Evolutionary conservation across 768 basidiomycete genomes (phyloP).

Genomic region (Pisolithus microcarpus): DNA sequence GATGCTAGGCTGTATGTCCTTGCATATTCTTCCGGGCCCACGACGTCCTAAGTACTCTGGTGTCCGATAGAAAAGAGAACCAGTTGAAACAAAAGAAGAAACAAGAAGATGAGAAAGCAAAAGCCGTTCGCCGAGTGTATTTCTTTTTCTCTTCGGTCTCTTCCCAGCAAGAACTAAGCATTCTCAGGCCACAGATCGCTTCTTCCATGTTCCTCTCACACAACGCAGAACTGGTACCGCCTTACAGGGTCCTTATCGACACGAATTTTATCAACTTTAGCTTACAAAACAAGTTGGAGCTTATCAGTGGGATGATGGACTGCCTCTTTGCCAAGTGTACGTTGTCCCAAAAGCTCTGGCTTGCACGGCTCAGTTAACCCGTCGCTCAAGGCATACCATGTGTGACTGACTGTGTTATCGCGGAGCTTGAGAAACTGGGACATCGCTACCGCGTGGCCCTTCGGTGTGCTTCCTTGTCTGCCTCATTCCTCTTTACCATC

Average conservation of each 20-base stretch:
- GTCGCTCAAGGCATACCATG: conserved; percentile 79
- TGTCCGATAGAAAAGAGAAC: conserved; percentile 74
- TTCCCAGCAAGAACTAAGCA: neutral
- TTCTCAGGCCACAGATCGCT: conserved; percentile 68
- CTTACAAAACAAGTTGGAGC: conserved; percentile 94
- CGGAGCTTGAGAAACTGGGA: conserved; percentile 95
- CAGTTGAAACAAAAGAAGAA: conserved; percentile 85
- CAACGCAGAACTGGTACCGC: conserved; percentile 92
- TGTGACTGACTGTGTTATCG: conserved; percentile 99
- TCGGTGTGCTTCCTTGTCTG: conserved; percentile 46
- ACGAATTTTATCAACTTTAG: conserved; percentile 99
- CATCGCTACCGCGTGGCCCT: conserved; percentile 92
- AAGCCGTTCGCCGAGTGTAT: conserved; percentile 72
- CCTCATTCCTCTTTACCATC: neutral
- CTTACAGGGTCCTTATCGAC: conserved; percentile 95
- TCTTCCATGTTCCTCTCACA: conserved; percentile 92
- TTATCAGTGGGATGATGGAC: conserved; percentile 99
- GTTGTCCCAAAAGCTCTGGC: conserved; percentile 13
- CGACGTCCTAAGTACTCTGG: conserved; percentile 1
- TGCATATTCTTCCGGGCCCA: neutral
- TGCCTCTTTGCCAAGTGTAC: conserved; percentile 95
- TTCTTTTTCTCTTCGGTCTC: conserved; percentile 23
- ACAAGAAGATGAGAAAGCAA: conserved; percentile 72
- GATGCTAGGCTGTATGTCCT: conserved; percentile 78
- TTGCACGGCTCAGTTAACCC: conserved; percentile 1